These are phyloP conservation scores for Xerocomus minutiporus DNA, from an alignment of 1,284 basidiomycete species.

Conservation along the genomic window DNA sequence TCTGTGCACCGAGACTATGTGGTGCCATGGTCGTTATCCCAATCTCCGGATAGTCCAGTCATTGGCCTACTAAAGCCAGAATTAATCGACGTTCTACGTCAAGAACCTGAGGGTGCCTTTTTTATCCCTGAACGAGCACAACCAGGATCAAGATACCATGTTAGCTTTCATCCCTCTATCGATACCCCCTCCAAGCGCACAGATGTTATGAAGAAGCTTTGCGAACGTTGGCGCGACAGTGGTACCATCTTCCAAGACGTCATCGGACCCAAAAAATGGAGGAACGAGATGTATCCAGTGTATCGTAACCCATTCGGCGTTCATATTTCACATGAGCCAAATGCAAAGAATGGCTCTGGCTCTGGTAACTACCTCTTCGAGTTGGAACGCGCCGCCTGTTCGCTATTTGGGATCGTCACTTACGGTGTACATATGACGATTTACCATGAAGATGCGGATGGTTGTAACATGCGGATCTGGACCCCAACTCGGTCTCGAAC, in stretches of 20 bases:
- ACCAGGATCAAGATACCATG: constrained; percentile 29
- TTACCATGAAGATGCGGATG: constrained; percentile 50
- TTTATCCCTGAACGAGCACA: constrained; percentile 31
- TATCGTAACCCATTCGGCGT: constrained; percentile 68
- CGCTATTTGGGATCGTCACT: constrained; percentile 86
- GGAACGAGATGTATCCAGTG: constrained; percentile 79
- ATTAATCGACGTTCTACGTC: constrained; percentile 49
- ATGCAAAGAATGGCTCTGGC: constrained; percentile 19
- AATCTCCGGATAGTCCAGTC: constrained; percentile 45
- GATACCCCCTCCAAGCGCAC: constrained; percentile 56
- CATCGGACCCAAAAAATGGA: constrained; percentile 76
- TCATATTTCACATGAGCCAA: constrained; percentile 33
- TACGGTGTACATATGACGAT: constrained; percentile 85
- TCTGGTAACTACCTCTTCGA: constrained; percentile 70
- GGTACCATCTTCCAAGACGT: constrained; percentile 53
- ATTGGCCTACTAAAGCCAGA: constrained; percentile 62
- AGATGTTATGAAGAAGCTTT: constrained; percentile 54
- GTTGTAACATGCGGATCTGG: constrained; percentile 69
- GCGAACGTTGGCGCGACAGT: constrained; percentile 65
- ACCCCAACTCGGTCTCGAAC: constrained; percentile 81
- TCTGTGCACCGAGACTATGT: constrained; percentile 39
- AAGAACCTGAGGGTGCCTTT: constrained; percentile 46
- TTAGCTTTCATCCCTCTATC: constrained; percentile 52
- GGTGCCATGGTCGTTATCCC: constrained; percentile 48
- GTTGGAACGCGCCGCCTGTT: constrained; percentile 85